phyloP scores from a whole-genome alignment of 2,329 filamentous ascomycete genomes.

The Fusarium anthophilum region DNA sequence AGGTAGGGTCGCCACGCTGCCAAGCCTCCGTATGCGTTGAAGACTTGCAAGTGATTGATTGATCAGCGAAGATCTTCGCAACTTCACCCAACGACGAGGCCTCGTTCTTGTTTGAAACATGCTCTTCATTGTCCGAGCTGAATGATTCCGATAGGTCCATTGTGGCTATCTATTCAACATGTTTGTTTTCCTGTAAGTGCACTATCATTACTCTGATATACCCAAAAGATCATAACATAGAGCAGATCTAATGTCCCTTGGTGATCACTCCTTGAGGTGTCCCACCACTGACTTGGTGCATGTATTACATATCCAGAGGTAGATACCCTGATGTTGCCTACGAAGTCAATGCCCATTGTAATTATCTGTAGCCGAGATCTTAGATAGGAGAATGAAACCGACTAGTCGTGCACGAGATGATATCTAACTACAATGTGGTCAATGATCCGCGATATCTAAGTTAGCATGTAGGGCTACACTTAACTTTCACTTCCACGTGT shows the following conservation, averaged over 20 bases:
- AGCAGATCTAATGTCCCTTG: background rate
- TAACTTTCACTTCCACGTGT: constrained; percentile 7
- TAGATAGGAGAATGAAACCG: constrained; percentile 13
- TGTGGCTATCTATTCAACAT: background rate
- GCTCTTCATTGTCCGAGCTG: background rate
- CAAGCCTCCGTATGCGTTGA: constrained; percentile 6
- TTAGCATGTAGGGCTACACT: constrained; percentile 19
- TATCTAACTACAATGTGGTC: constrained; percentile 18
- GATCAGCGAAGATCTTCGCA: constrained; percentile 20
- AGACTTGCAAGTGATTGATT: constrained; percentile 4
- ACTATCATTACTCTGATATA: background rate
- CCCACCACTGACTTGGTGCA: background rate
- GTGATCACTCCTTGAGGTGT: background rate
- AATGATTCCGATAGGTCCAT: background rate
- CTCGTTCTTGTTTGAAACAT: constrained; percentile 25
- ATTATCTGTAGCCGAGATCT: constrained; percentile 9
- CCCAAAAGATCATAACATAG: background rate
- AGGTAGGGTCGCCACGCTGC: constrained; percentile 19
- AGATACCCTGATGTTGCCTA: background rate
- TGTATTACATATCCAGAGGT: background rate
- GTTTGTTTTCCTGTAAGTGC: background rate
- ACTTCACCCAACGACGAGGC: constrained; percentile 5
- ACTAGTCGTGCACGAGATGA: constrained; percentile 2
- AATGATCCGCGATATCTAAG: constrained; percentile 13
- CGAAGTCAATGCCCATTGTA: background rate